phyloP scores from a whole-genome alignment of 179 eudicot genomes.

The Silene noctiflora region DNA sequence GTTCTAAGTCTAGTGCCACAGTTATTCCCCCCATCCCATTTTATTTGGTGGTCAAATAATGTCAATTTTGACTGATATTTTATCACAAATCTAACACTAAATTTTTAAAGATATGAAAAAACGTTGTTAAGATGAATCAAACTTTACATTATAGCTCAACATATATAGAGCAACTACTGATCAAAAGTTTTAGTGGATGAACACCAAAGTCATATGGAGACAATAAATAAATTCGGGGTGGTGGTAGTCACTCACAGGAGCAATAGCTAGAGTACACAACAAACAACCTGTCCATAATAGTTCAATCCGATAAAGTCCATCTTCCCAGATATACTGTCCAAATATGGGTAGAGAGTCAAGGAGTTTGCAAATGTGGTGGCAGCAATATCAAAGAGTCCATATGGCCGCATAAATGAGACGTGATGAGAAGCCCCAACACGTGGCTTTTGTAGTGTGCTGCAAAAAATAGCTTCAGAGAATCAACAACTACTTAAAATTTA shows the following conservation, averaged over 20 bases:
- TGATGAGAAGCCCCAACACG: conserved; percentile 89
- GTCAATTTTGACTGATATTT: background rate
- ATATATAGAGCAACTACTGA: background rate
- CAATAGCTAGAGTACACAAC: conserved; percentile 3
- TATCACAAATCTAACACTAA: background rate
- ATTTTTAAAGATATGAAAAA: background rate
- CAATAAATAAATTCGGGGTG: background rate
- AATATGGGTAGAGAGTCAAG: conserved; percentile 60
- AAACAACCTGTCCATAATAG: conserved; percentile 88
- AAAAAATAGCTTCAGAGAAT: conserved; percentile 15
- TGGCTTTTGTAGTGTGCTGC: conserved; percentile 52
- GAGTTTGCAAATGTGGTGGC: conserved; percentile 85
- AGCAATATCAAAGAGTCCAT: conserved; percentile 92
- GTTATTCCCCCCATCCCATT: background rate
- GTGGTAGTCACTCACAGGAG: background rate
- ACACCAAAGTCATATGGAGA: background rate
- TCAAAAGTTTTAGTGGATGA: background rate
- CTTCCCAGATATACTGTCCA: conserved; percentile 74
- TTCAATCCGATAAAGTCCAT: conserved; percentile 89
- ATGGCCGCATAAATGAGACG: conserved; percentile 96
- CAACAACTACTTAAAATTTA: background rate
- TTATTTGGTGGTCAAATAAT: background rate
- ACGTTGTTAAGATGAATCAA: background rate
- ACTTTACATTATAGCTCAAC: background rate
- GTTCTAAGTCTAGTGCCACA: background rate